Percentiles rank a stretch among this genome's conserved stretches.
phyloP scores from a whole-genome alignment of 192 early-diverging fungal genomes.

The Spizellomyces sp. region DNA sequence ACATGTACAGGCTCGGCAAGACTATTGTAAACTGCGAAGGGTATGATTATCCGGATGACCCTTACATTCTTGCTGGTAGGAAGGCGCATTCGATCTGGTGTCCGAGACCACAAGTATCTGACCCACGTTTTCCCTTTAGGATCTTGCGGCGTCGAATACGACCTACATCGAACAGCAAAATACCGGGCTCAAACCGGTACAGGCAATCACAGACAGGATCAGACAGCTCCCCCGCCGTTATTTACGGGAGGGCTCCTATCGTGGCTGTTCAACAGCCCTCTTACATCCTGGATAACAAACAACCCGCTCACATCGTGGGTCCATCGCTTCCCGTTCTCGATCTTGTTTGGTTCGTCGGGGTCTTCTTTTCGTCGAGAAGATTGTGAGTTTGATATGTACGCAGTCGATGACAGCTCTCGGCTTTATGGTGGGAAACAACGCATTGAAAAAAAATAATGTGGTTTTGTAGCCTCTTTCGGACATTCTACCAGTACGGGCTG shows the following conservation, averaged over 20 bases:
- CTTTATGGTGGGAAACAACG: background rate
- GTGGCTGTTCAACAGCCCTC: background rate
- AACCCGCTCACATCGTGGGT: background rate
- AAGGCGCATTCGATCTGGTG: background rate
- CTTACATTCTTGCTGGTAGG: constrained; percentile 44
- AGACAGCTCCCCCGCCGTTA: constrained; percentile 4
- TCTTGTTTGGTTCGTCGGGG: constrained; percentile 18
- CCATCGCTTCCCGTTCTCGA: constrained; percentile 24
- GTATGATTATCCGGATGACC: constrained; percentile 43
- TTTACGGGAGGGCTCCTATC: constrained; percentile 12
- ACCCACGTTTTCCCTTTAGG: background rate
- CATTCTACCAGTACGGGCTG: constrained; percentile 15
- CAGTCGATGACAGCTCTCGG: background rate
- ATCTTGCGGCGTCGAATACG: constrained; percentile 50
- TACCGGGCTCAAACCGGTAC: constrained; percentile 20
- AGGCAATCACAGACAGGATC: background rate
- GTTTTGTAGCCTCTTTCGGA: constrained; percentile 12
- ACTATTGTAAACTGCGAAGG: constrained; percentile 54
- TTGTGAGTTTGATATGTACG: constrained; percentile 19
- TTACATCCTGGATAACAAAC: background rate
- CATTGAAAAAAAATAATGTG: background rate
- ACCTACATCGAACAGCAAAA: constrained; percentile 34
- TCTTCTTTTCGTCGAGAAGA: background rate
- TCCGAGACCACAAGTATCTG: background rate
- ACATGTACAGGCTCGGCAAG: constrained; percentile 38